Conservation (phyloP, 768 basidiomycete genomes). For the Crucibulum laeve region DNA sequence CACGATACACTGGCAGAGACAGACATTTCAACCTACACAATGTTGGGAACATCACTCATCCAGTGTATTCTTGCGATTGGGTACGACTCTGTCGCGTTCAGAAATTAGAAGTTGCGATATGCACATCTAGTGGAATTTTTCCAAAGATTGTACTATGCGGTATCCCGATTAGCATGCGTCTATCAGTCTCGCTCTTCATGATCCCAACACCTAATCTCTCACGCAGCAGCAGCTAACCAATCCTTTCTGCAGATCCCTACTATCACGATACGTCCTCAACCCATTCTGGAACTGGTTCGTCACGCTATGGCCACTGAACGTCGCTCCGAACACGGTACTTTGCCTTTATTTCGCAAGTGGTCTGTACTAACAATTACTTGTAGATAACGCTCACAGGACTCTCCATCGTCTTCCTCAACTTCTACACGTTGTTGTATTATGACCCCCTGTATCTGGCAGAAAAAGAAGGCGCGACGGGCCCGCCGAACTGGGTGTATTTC, state of each 20-base stretch:
- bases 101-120: too few species aligned
- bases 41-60: too few species aligned
- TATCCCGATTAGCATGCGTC: not conserved
- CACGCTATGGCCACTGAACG: constrained; percentile 75
- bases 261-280: constrained; percentile 72
- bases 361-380: constrained; percentile 2
- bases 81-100: too few species aligned
- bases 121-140: too few species aligned
- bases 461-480: constrained; percentile 54
- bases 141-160: too few species aligned
- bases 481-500: constrained; percentile 87
- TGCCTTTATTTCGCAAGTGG: not conserved
- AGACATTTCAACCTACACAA: too few species aligned
- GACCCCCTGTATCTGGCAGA: constrained; percentile 76
- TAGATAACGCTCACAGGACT: constrained; percentile 91
- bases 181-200: not conserved
- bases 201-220: too few species aligned
- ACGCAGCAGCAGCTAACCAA: too few species aligned
- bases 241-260: constrained; percentile 52
- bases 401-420: constrained; percentile 76
- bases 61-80: too few species aligned
- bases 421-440: constrained; percentile 76
- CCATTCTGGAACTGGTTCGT: constrained; percentile 94
- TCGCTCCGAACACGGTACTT: constrained; percentile 89
- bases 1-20: too few species aligned